Base-by-base conservation (phyloP, 805 yeast species). In the Spathaspora passalidarum region DNA sequence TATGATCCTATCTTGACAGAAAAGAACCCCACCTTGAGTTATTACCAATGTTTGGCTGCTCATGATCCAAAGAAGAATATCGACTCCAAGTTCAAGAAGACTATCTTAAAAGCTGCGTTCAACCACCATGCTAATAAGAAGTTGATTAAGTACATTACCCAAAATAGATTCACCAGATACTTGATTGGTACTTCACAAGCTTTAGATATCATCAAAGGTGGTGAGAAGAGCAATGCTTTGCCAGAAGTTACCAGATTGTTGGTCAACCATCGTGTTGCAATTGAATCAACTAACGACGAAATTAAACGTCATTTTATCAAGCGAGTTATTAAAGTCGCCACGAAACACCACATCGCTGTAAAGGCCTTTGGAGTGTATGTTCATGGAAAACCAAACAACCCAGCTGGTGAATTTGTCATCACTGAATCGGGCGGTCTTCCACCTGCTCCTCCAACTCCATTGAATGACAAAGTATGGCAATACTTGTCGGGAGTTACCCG, bases 41-140 rank as follows among this genome's bases (percentile, higher is more conserved):
- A 71, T 43, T 63, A 84, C 50, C 83, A 82, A 57, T 87, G 95
- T 65, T 57, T 76, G 45, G 92, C 91, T 1, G 74, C 73, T 44
- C 73, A 81, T 21, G 63, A 65, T 16, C 57, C 59, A 23, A 55
- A 52, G 23, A 26, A 63, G 38, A 48, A 48, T 5, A 32, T 48
- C 9, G 53, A 67, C 14, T 21, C 42, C 13, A 49, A 57, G 70
- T 47, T 60, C 22, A 62, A 56, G 37, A 64, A 63, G 47, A 54
- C 63, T 3, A 68, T 72, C 25, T 56, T 70, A 43, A 58, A 68
- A 43, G 69, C 74, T 2, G 69, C 64, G 1, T 61, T 45, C 47
- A 72, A 70, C 51, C 62, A 60, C 37, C 51, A 4, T 39, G 68
- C 75, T 32, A 69, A 67, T 48, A 44, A 56, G 29, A 60, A 62